phyloP scores from a whole-genome alignment of 1,284 basidiomycete species.

The Rhodotorula sp. region DNA sequence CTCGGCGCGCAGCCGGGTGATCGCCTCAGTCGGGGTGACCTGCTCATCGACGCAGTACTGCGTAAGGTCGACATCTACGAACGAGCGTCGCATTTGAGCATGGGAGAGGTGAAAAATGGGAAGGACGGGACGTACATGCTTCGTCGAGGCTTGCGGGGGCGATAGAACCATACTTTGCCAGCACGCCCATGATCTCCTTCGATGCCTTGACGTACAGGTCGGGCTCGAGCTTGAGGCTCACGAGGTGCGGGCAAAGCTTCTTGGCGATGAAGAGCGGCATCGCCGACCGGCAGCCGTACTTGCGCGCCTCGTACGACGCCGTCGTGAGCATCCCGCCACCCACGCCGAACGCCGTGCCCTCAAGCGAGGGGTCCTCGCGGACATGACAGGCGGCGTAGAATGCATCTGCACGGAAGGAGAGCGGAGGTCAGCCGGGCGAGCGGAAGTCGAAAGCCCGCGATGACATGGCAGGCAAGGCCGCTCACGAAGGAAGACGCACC shows the following conservation, averaged over 20 bases:
- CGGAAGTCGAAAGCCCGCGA: not conserved
- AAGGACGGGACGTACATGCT: conserved; percentile 43
- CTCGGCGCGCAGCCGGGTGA: conserved; percentile 69
- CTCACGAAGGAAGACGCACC: conserved; percentile 5
- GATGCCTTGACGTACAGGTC: conserved; percentile 48
- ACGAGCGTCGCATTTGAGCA: too few relatives aligned
- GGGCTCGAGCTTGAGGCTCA: conserved; percentile 61
- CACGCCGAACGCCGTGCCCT: conserved; percentile 83
- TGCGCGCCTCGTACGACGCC: conserved; percentile 87
- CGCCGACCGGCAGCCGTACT: conserved; percentile 61
- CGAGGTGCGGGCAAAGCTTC: conserved; percentile 90
- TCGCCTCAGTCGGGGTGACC: conserved; percentile 70
- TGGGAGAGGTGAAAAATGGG: not conserved
- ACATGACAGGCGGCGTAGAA: conserved; percentile 67
- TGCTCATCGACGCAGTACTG: conserved; percentile 56
- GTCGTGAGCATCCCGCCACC: conserved; percentile 66
- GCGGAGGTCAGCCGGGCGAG: not conserved
- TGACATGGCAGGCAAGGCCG: too few relatives aligned
- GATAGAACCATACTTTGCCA: conserved; percentile 42
- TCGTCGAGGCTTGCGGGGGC: conserved; percentile 47
- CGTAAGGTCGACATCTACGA: conserved; percentile 35
- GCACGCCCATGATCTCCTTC: conserved; percentile 49
- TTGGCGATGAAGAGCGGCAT: conserved; percentile 79
- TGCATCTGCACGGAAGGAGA: conserved; percentile 59
- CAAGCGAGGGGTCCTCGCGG: conserved; percentile 56